These are phyloP conservation scores for Apostasia ramifera DNA, from an alignment of 106 monocot genomes.

Conservation along the genomic window DNA sequence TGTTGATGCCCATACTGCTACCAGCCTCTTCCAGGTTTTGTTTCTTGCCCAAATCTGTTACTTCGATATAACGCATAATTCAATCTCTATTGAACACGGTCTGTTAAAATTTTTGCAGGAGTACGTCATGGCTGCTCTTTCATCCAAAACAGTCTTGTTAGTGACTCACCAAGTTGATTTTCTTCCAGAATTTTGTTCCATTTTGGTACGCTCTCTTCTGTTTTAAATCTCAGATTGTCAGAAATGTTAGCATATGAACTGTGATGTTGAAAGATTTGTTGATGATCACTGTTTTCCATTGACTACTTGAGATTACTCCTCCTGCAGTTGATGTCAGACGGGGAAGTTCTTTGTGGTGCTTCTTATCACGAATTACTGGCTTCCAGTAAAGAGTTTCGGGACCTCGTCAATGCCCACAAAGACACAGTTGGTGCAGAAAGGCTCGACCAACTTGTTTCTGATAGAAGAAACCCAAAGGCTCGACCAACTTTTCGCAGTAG, in stretches of 20 bases:
- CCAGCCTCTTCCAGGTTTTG: conserved; percentile 80
- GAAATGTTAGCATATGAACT: no score
- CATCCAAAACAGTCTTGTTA: conserved; percentile 70
- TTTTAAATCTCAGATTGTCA: not conserved
- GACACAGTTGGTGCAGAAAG: conserved; percentile 45
- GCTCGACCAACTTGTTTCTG: conserved; percentile 14
- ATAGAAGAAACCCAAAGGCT: conserved; percentile 13
- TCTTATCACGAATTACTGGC: conserved; percentile 50
- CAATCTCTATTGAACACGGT: not conserved
- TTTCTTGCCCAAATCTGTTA: not conserved
- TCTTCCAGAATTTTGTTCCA: conserved; percentile 68
- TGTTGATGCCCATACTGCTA: conserved; percentile 94
- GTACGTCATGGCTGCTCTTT: conserved; percentile 79
- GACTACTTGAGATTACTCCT: not conserved
- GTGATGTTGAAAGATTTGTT: no score
- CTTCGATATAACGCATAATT: not conserved
- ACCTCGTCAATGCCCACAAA: conserved; percentile 82
- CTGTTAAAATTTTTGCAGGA: conserved; percentile 31
- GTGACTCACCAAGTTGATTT: conserved; percentile 99
- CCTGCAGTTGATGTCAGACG: conserved; percentile 83
- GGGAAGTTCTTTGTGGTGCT: conserved; percentile 45
- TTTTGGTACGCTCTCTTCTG: conserved; percentile 46
- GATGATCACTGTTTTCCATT: no score
- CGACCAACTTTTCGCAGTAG: conserved; percentile 15
- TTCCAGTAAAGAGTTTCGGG: conserved; percentile 63